phyloP scores from a whole-genome alignment of 345 rosid species.

The Eucalyptus decipiens region DNA sequence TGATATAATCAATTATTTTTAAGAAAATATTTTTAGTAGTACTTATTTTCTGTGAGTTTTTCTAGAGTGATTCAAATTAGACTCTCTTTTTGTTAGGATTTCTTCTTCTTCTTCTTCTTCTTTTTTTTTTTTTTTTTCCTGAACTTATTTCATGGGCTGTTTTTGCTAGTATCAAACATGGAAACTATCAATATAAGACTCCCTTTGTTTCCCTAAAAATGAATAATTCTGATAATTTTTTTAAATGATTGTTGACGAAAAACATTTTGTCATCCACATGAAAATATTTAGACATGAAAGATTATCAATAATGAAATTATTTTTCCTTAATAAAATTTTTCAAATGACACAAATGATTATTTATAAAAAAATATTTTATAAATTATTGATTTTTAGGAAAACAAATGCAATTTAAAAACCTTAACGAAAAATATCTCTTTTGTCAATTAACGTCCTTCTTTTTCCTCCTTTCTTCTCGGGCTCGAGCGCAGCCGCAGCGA shows the following conservation, averaged over 20 bases:
- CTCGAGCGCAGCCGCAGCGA: background rate
- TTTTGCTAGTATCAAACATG: background rate
- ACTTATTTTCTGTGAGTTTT: background rate
- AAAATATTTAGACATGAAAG: no score
- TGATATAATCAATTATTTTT: background rate
- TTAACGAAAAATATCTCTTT: background rate
- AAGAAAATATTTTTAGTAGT: no score
- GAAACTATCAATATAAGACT: background rate
- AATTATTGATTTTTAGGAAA: background rate
- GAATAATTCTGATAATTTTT: background rate
- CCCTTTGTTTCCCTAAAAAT: background rate
- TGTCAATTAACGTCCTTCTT: background rate
- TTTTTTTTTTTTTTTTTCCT: fast-evolving
- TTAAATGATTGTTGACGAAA: no score
- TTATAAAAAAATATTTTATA: no score
- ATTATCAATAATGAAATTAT: background rate
- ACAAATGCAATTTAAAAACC: no score
- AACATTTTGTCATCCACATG: background rate
- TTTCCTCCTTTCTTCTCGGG: background rate
- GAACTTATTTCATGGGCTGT: background rate
- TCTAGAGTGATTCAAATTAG: background rate
- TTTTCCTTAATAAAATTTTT: background rate
- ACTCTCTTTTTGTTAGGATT: background rate
- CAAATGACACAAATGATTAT: background rate
- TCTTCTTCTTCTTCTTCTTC: no score